phyloP scores from a whole-genome alignment of 2,329 filamentous ascomycete species.

The Aspergillus sp. region DNA sequence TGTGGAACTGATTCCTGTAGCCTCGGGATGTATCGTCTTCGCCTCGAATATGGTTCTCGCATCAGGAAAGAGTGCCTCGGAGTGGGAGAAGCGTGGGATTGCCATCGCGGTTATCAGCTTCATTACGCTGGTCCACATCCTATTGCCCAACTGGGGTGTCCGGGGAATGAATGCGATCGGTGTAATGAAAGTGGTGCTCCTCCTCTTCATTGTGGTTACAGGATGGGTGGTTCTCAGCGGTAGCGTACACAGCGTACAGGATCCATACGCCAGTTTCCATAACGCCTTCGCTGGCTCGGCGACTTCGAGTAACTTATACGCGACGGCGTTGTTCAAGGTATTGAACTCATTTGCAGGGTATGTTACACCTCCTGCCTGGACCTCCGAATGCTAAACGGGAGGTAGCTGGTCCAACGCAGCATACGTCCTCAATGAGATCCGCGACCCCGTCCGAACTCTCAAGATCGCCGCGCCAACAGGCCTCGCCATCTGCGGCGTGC shows the following conservation, averaged over 20 bases:
- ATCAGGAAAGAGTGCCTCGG: conserved; percentile 26
- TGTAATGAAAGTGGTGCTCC: conserved; percentile 51
- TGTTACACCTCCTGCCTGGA: not conserved
- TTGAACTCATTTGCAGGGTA: conserved; percentile 5
- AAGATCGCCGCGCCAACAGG: conserved; percentile 58
- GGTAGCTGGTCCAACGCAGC: conserved; percentile 9
- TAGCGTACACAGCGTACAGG: conserved; percentile 38
- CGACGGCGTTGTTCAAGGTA: conserved; percentile 7
- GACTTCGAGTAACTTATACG: conserved; percentile 7
- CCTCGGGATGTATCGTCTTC: conserved; percentile 10
- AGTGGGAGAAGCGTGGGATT: conserved; percentile 33
- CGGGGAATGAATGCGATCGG: conserved; percentile 51
- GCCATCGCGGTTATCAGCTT: conserved; percentile 33
- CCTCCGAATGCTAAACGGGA: not conserved
- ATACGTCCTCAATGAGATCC: conserved; percentile 56
- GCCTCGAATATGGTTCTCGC: conserved; percentile 28
- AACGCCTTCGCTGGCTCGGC: conserved; percentile 5
- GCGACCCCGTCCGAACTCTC: conserved; percentile 59
- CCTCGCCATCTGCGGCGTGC: conserved; percentile 53
- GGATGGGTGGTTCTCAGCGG: conserved; percentile 46
- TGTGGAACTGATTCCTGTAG: not conserved
- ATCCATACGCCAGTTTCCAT: conserved; percentile 46
- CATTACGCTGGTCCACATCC: conserved; percentile 49
- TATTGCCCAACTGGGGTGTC: conserved; percentile 45
- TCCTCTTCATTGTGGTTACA: conserved; percentile 49